phyloP scores from a whole-genome alignment of 2,329 filamentous ascomycete species.

The Trichoderma breve region DNA sequence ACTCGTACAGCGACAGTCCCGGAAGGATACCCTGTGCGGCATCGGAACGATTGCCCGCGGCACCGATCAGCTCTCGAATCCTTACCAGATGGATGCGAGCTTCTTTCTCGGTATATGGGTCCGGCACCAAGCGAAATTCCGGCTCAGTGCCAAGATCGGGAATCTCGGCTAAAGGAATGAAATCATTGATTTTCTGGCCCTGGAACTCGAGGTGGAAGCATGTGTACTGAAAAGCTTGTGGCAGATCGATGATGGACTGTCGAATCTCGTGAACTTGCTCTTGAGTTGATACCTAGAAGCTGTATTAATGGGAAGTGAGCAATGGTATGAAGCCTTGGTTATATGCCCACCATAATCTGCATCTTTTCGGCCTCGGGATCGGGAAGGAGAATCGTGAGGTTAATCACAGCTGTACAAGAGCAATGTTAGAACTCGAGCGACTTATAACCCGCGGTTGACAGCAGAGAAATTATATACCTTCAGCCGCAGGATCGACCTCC shows the following conservation, averaged over 20 bases:
- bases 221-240: constrained; percentile 91
- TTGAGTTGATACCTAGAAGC: constrained; percentile 73
- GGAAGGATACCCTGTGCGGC: constrained; percentile 81
- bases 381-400: constrained; percentile 75
- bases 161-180: constrained; percentile 86
- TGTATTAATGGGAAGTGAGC: constrained; percentile 1
- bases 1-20: constrained; percentile 83
- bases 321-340: neutral
- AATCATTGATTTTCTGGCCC: constrained; percentile 90
- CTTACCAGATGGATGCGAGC: constrained; percentile 91
- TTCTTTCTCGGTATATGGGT: constrained; percentile 98
- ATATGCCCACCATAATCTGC: constrained; percentile 71
- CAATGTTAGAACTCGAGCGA: neutral
- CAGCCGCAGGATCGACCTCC: constrained; percentile 34
- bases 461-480: constrained; percentile 31
- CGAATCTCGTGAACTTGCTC: constrained; percentile 97
- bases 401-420: constrained; percentile 47
- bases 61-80: constrained; percentile 88
- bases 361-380: constrained; percentile 71
- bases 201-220: constrained; percentile 97
- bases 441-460: neutral
- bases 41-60: constrained; percentile 84
- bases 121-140: constrained; percentile 79
- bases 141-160: constrained; percentile 73
- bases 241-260: constrained; percentile 92